These are phyloP conservation scores for Candida tammaniensis DNA, from an alignment of 805 yeast genomes.

Conservation along the genomic window DNA sequence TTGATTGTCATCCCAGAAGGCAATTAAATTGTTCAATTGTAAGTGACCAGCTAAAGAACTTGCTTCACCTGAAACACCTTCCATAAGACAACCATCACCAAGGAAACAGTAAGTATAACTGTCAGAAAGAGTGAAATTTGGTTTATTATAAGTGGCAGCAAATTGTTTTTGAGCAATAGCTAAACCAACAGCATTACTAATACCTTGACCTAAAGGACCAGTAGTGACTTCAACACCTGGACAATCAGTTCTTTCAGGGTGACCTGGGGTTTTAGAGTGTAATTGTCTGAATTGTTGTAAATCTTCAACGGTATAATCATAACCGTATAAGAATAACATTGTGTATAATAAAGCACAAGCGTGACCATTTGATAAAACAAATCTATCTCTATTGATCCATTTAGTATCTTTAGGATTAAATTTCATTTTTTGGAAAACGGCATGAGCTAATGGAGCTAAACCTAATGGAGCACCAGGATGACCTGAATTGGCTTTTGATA, in stretches of 20 bases:
- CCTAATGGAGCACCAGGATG: conserved; percentile 99
- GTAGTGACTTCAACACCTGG: conserved; percentile 97
- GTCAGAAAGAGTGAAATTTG: conserved; percentile 69
- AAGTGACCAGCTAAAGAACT: conserved; percentile 94
- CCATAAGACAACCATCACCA: conserved; percentile 98
- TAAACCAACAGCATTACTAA: conserved; percentile 91
- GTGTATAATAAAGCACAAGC: conserved; percentile 89
- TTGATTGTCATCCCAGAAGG: conserved; percentile 94
- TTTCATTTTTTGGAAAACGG: conserved; percentile 72
- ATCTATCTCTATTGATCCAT: conserved; percentile 95
- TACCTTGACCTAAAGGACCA: conserved; percentile 99
- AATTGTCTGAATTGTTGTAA: conserved; percentile 87
- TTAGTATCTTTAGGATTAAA: conserved; percentile 88
- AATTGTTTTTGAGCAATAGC: conserved; percentile 91
- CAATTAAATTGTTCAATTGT: conserved; percentile 87
- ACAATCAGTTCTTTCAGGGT: conserved; percentile 81
- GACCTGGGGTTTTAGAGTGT: conserved; percentile 93
- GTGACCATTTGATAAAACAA: conserved; percentile 94
- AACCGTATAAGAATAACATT: conserved; percentile 82
- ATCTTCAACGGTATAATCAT: conserved; percentile 76
- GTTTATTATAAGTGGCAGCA: conserved; percentile 93
- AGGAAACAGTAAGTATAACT: conserved; percentile 74
- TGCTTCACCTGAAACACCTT: conserved; percentile 96
- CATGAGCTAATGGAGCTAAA: conserved; percentile 93
- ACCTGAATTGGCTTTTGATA: conserved; percentile 87